Base-by-base conservation (phyloP, 257 asterid genomes). In the Solanum arcanum region DNA sequence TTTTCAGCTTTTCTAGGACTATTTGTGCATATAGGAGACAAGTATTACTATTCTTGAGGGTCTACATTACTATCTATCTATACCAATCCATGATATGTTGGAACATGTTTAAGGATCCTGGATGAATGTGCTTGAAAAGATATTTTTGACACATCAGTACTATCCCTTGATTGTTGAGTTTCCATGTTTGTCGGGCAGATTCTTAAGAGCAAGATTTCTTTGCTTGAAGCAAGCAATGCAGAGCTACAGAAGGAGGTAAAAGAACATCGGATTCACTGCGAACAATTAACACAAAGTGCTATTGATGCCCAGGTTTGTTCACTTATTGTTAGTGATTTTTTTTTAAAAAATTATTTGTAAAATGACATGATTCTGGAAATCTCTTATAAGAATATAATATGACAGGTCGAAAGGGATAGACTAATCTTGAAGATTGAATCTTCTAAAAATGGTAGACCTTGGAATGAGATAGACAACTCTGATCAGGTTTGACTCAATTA, bases 241-340 rank as follows among this genome's bases (percentile, higher is more conserved):
- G 96, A 92, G 83, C 86, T 97, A 86, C 96, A 92, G 52, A 89
- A 90, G 86, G 99, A 93, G 86, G 96, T 95, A 81, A 94, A 94
- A 64, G 95, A 93, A 86, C 90, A 94, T 56, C 95, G 90, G 62
- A 87, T 88, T 23, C 91, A 90, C 89, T 92, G 92, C 88, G 94
- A 95, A 80, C 94, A 92, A 84, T 86, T 97, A 92, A 80, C 91
- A 15, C 95, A 96, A 85, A 93, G 89, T 70, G 95, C 98, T 86
- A 89, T 96, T 87, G 98, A 97, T 90, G 98, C 99, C 84, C 99
- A 97, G 96, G 99, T 96, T 88, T 87, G 91, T 87, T 31, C 86
- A 81, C 39, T 56, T 86, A 86, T 5, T 47, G 39, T 29, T 16
- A n/a, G 73, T 37, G 9, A 20, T 29, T 18, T 49, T 42, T 18